A percentile compares a stretch with the other conserved stretches of the same genome.
Evolutionary conservation across 140 eudicot species (phyloP).

Genomic region (Oenanthe javanica): DNA sequence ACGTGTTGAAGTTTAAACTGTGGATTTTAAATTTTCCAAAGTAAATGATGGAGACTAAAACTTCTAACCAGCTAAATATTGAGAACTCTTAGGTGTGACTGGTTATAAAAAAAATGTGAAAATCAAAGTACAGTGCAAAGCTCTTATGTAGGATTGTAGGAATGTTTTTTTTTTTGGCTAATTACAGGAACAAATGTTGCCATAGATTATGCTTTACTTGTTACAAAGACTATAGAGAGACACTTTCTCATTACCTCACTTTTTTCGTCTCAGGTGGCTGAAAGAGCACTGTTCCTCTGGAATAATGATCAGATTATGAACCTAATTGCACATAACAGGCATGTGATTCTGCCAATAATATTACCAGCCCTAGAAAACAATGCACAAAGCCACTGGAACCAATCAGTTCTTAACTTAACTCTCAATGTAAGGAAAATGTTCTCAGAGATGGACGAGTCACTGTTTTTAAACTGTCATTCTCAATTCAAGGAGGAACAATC

Average conservation of each 20-base stretch:
- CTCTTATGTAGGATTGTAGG: neutral
- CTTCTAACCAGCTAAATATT: neutral
- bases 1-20: neutral
- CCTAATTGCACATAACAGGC: constrained; percentile 65
- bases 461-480: constrained; percentile 55
- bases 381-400: constrained; percentile 75
- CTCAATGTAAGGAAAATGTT: constrained; percentile 61
- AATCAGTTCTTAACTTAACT: constrained; percentile 69
- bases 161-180: neutral
- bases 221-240: neutral
- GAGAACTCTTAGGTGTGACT: neutral
- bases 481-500: constrained; percentile 60
- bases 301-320: constrained; percentile 71
- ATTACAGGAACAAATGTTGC: neutral
- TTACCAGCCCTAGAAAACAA: constrained; percentile 70
- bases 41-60: neutral
- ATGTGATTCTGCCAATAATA: constrained; percentile 58
- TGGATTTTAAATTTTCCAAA: neutral
- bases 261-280: constrained; percentile 56
- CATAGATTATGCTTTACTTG: neutral
- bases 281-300: constrained; percentile 84
- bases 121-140: neutral
- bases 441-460: constrained; percentile 73
- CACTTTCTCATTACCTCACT: constrained; percentile 8
- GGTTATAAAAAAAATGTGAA: neutral